Base-by-base conservation (phyloP, 2,329 filamentous ascomycete species). In the Falciphora oryzae region DNA sequence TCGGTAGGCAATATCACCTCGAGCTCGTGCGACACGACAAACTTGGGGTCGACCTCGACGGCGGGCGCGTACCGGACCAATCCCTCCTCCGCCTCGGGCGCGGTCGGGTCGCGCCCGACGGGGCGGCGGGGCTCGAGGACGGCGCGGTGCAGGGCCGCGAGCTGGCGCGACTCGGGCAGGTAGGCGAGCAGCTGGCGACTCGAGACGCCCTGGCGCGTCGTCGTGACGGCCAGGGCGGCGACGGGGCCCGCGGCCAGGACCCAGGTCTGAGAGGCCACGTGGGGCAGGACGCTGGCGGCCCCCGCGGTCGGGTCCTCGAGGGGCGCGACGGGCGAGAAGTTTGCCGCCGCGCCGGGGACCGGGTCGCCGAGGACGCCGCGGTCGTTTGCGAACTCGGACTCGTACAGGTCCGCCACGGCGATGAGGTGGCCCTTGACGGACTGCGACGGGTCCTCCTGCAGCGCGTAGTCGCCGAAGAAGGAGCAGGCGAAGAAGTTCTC, bases 401-500 rank as follows among this genome's bases (percentile, higher is more conserved):
- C 95, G 77, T 93, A 98, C 50, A 99, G 85, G 73, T 99, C 94
- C 0, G 91, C 89, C 14, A 97, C 84, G 27, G 93, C 84, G 10
- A 98, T 83, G 71, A 97, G 92, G 75, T 96, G 91, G 53, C 93
- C 93, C 75, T 92, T 92, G 66, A 93, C 85, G 5, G 79, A 75
- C 64, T 83, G 81, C n/a, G 81, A 77, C 3, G 78, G 71, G 29
- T 82, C 78, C 67, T 88, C 84, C 58, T 80, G 77, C 38, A 88
- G 80, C 3, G 79, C 77, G 72, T 88, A 88, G 70, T 85, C 78
- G 50, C 83, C 85, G 70, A 85, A 89, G 75, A 93, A 91, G 10
- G 92, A 90, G 79, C 96, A 98, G 8, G 89, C 84, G 72, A 96
- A 93, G 93, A 94, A 98, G 77, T 99, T 98, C 80, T 99, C 95